Base-by-base conservation (phyloP, 306 rosid genomes). In the Pyrus betulifolia region DNA sequence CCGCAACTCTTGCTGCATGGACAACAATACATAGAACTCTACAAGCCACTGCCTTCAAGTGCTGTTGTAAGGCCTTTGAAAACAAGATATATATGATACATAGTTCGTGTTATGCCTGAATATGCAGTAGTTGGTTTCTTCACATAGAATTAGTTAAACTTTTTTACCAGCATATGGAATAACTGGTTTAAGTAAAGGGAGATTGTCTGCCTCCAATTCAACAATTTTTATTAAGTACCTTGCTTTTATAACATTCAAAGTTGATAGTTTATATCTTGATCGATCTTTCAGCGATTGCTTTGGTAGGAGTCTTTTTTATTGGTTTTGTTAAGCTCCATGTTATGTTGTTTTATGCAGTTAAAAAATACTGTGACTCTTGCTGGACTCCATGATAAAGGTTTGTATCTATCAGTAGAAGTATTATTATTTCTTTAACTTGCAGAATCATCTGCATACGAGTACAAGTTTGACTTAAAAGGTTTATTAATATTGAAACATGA, bases 361-460 rank as follows among this genome's bases (percentile, higher is more conserved):
- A 84, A 76, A 22, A 90, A 92, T 77, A 85, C 81, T 69, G 72
- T 80, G 76, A 81, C 85, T 80, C 91, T 95, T 75, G 97, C 97
- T 12, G 99, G 99, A 77, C 74, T 95, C 82, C 97, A 95, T 77
- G 99, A 95, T 84, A 92, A 95, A 89, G 97, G 99, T 95, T 67
- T 82, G 85, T 77, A 72, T 46, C 40, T 60, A 28, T 49, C 74
- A 30, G 60, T 70, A 76, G 74, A 54, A 81, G 44, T 75, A 19
- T 67, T 42, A 73, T 17, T 73, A 18, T 82, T 68, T 74, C 66
- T 38, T 22, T 69, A 42, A 71, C 74, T 60, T 77, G 38, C 51
- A 25, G 55, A n/a, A 52, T 44, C n/a, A n/a, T 54, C 18, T 71
- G 78, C 82, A 57, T 61, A 18, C 4, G 27, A 13, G 17, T 45